A percentile compares a stretch with the other conserved stretches of the same genome.
Conservation (phyloP, 73 alveolate species). For the Durusdinium trenchii region DNA sequence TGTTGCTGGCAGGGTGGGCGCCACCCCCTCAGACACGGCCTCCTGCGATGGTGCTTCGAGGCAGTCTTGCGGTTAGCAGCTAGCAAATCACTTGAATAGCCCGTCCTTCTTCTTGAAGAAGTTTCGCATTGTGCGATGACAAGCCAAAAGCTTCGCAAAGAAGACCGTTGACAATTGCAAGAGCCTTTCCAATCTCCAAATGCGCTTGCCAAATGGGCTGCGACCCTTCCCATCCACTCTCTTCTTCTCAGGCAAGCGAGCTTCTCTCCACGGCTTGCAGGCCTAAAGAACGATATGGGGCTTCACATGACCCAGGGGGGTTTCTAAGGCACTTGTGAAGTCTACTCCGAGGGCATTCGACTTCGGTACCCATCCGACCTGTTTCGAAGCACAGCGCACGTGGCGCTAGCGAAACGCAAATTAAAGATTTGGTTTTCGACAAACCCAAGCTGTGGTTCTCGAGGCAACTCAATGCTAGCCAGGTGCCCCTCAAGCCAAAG, state of each 20-base stretch:
- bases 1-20: too few species aligned
- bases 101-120: slow-evolving; percentile 53
- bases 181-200: background rate
- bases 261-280: background rate
- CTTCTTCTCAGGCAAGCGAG: background rate
- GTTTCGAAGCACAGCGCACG: too few species aligned
- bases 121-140: slow-evolving; percentile 5
- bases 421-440: slow-evolving; percentile 9
- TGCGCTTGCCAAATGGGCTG: background rate
- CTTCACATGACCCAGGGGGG: background rate
- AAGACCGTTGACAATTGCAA: too few species aligned
- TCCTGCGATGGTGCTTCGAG: too few species aligned
- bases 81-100: too few species aligned
- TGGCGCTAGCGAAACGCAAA: too few species aligned
- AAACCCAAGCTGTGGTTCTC: background rate
- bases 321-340: background rate
- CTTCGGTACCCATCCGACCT: too few species aligned
- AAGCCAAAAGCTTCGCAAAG: background rate
- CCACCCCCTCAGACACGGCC: too few species aligned
- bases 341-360: slow-evolving; percentile 9
- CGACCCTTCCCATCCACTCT: background rate
- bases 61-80: too few species aligned
- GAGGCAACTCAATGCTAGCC: slow-evolving; percentile 49
- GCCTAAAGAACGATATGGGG: background rate
- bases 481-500: slow-evolving; percentile 50